Base-by-base conservation (phyloP, 345 rosid species). In the Gossypium anomalum region DNA sequence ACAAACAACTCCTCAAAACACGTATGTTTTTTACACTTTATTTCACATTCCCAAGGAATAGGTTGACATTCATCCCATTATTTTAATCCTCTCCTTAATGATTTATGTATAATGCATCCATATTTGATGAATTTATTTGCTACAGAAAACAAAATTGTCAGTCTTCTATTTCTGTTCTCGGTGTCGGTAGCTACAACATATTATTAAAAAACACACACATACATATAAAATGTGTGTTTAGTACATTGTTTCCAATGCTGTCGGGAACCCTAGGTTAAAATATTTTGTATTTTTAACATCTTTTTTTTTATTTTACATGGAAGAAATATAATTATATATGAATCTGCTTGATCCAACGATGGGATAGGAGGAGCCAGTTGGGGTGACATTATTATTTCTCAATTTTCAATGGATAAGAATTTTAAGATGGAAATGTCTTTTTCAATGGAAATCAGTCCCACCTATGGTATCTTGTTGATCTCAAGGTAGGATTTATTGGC, bases 201-300 rank as follows among this genome's bases (percentile, higher is more conserved):
- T 5, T 34, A 34, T 34, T 34, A 34, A 63, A 57, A 56, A 14
- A n/a, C 23, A 64, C 19, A 43, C 25, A 25, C 22, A 56, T 29
- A 45, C 12, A 23, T 51, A 45, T n/a, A 71, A 66, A 47, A 45
- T 60, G 43, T 57, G 47, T 72, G 60, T 78, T 19, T 58, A 61
- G 63, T 55, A 75, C 76, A 73, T 81, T 62, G 58, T 75, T 82
- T 80, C 85, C 87, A 73, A 75, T 76, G 84, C 76, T 86, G 87
- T 83, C 78, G 87, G 85, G 65, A 82, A 67, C 81, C 79, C 77
- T 71, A 74, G 78, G 66, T 72, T 60, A 61, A 13, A 23, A 52
- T 14, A 52, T 14, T 52, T 34, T 34, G 41, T 47, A 47, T 8
- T 10, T 62, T 53, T 17, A 7, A 2, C 15, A 29, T 9, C 19